phyloP scores from a whole-genome alignment of 306 rosid genomes.

The Castanea mollissima region DNA sequence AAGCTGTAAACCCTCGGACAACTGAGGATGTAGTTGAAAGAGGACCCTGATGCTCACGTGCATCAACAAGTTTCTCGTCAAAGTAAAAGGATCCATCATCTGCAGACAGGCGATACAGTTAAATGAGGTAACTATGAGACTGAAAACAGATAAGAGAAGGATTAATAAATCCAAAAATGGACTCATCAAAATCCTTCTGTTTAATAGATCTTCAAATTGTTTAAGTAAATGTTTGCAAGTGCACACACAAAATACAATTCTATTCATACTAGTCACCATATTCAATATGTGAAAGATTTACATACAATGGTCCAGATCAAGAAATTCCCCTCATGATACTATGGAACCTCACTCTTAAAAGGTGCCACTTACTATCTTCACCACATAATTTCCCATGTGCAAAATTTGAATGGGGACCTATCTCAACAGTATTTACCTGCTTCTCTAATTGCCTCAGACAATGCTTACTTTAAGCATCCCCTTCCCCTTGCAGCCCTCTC shows the following conservation, averaged over 20 bases:
- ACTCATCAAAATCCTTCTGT: background rate
- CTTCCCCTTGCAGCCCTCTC: background rate
- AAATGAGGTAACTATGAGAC: slow-evolving; percentile 18
- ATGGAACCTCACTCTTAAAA: background rate
- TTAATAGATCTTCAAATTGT: background rate
- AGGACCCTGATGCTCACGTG: slow-evolving; percentile 65
- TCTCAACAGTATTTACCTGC: background rate
- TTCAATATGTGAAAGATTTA: background rate
- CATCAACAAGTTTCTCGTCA: slow-evolving; percentile 78
- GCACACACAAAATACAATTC: background rate
- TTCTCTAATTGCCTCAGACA: background rate
- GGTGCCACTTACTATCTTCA: background rate
- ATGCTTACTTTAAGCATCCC: background rate
- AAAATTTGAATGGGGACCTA: background rate
- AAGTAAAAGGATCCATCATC: slow-evolving; percentile 89
- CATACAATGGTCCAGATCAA: background rate
- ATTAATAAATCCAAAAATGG: slow-evolving; percentile 6
- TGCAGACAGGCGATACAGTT: slow-evolving; percentile 30
- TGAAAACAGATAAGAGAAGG: background rate
- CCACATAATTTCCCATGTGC: background rate
- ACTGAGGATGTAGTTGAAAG: slow-evolving; percentile 89
- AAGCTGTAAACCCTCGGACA: slow-evolving; percentile 77
- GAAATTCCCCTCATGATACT: background rate
- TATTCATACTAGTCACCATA: background rate
- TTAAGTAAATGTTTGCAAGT: background rate